Conservation (phyloP, 208 protist species). For the Acanthamoeba sp. region DNA sequence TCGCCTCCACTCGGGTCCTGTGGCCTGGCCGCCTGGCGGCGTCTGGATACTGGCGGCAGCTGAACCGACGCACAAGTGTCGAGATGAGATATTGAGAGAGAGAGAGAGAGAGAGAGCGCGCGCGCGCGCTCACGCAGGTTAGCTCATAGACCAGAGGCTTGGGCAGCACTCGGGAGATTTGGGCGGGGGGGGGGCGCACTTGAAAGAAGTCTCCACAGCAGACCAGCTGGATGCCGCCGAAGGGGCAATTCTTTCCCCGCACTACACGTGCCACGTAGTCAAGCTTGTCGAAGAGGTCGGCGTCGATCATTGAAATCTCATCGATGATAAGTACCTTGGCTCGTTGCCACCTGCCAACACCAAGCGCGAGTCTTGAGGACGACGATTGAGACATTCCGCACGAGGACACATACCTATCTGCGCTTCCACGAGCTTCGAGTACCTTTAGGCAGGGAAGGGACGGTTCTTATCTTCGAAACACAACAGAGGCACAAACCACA, state of each 20-base stretch:
- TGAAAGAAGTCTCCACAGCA: constrained; percentile 84
- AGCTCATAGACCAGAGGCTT: too few relatives aligned
- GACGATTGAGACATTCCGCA: neutral
- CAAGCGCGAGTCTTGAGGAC: neutral
- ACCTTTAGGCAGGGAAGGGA: too few relatives aligned
- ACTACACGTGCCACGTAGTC: constrained; percentile 77
- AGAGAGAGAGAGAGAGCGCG: too few relatives aligned
- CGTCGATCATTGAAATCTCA: constrained; percentile 56
- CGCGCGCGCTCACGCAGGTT: too few relatives aligned
- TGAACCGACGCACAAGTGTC: too few relatives aligned
- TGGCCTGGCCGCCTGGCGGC: neutral
- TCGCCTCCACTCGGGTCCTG: neutral
- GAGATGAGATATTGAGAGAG: too few relatives aligned
- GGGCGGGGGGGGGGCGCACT: too few relatives aligned
- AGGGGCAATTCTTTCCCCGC: constrained; percentile 60
- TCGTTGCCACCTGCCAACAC: neutral
- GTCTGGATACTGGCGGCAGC: neutral
- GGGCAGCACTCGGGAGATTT: too few relatives aligned
- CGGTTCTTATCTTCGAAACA: too few relatives aligned
- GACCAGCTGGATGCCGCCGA: constrained; percentile 83
- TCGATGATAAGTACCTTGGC: constrained; percentile 66
- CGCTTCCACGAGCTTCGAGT: neutral
- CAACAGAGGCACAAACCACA: too few relatives aligned
- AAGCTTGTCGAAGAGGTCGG: constrained; percentile 83
- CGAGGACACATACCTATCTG: neutral